These are phyloP conservation scores for Andrographis paniculata DNA, from an alignment of 305 asterid genomes.

Conservation along the genomic window DNA sequence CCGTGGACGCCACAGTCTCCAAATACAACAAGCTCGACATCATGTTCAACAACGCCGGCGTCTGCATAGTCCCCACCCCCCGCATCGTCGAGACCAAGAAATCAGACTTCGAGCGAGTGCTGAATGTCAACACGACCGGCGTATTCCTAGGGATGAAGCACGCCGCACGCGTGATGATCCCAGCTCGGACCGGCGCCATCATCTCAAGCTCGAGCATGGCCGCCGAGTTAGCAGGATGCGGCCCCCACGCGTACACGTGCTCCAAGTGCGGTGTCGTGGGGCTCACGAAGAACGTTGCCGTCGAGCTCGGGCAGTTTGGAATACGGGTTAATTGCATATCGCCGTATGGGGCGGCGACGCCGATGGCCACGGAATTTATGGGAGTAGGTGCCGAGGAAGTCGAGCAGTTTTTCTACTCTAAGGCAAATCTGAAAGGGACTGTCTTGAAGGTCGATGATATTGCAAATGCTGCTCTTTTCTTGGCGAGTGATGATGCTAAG, in stretches of 20 bases:
- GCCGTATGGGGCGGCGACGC: too few relatives aligned
- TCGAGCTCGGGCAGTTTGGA: too few relatives aligned
- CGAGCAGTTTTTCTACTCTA: not conserved
- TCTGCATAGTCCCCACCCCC: not conserved
- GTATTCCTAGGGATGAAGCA: not conserved
- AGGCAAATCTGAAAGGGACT: slow-evolving; percentile 5
- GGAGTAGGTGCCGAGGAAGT: not conserved
- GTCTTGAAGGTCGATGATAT: not conserved
- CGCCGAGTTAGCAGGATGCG: too few relatives aligned
- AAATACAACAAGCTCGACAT: slow-evolving; percentile 33
- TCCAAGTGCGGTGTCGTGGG: too few relatives aligned
- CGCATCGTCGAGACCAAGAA: not conserved
- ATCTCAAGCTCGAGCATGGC: not conserved
- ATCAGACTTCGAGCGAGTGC: not conserved
- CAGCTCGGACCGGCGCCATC: not conserved
- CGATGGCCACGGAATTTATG: not conserved
- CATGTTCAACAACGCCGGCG: slow-evolving; percentile 35
- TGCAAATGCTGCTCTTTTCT: slow-evolving; percentile 3
- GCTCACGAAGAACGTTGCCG: too few relatives aligned
- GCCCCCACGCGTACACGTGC: too few relatives aligned
- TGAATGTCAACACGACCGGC: not conserved
- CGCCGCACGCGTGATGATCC: not conserved
- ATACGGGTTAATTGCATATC: too few relatives aligned
- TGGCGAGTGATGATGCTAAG: slow-evolving; percentile 10
- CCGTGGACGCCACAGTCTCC: slow-evolving; percentile 21